A percentile compares a stretch with the other conserved stretches of the same genome.
Evolutionary conservation across 2,329 filamentous ascomycete species (phyloP).

Genomic region (Verticillium zaregamsianum): DNA sequence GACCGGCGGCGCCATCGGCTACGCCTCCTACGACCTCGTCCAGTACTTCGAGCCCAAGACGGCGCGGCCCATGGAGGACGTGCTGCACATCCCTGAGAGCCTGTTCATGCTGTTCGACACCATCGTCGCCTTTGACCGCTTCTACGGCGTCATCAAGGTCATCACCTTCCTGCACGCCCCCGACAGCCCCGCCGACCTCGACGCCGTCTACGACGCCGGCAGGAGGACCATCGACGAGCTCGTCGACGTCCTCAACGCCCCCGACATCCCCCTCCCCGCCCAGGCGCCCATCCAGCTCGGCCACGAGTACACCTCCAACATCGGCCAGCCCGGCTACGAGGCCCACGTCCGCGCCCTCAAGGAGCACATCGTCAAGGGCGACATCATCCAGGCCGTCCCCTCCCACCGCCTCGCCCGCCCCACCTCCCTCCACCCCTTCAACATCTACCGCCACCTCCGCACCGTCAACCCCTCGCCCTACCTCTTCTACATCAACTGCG

Average conservation of each 20-base stretch:
- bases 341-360: constrained; percentile 82
- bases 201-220: constrained; percentile 66
- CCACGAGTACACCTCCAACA: constrained; percentile 85
- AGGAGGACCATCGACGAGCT: constrained; percentile 60
- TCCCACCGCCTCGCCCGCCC: constrained; percentile 89
- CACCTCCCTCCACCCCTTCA: constrained; percentile 91
- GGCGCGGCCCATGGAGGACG: constrained; percentile 80
- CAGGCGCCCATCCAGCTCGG: constrained; percentile 70
- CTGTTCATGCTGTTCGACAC: constrained; percentile 98
- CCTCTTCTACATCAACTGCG: constrained; percentile 91
- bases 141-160: constrained; percentile 88
- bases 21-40: constrained; percentile 96
- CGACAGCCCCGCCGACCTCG: constrained; percentile 49
- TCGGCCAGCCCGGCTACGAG: constrained; percentile 85
- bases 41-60: constrained; percentile 98
- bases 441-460: constrained; percentile 92
- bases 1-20: constrained; percentile 90
- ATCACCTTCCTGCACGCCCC: constrained; percentile 84
- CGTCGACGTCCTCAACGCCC: constrained; percentile 67
- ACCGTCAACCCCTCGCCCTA: constrained; percentile 98
- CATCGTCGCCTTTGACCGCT: constrained; percentile 89
- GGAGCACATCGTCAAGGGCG: constrained; percentile 82
- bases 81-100: constrained; percentile 84
- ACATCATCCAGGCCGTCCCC: constrained; percentile 97
- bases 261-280: constrained; percentile 71